Conservation (phyloP, 2,329 filamentous ascomycete genomes). For the Fusarium marasasianum region DNA sequence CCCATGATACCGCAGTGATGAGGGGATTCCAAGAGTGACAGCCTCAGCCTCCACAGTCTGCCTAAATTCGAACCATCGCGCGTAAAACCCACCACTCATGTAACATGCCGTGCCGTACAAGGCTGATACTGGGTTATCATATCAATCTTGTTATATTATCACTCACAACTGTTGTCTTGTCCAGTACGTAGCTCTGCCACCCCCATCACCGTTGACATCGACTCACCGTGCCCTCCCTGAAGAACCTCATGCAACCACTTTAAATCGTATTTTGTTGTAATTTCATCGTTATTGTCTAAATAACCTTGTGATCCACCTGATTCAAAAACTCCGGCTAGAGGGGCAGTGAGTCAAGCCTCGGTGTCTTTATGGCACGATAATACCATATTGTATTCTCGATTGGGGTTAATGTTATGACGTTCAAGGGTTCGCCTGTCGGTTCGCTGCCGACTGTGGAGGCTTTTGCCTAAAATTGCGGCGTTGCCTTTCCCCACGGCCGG, state of each 20-base stretch:
- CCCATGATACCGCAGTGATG: conserved; percentile 21
- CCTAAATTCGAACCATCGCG: conserved; percentile 31
- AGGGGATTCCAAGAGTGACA: conserved; percentile 18
- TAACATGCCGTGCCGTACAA: conserved; percentile 24
- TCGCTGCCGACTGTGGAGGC: conserved; percentile 30
- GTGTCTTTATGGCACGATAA: conserved; percentile 1
- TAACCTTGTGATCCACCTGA: not conserved
- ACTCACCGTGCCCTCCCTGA: conserved; percentile 20
- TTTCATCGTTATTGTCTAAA: not conserved
- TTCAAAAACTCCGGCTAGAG: conserved; percentile 10
- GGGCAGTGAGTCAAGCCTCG: conserved; percentile 18
- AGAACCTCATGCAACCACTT: conserved; percentile 32
- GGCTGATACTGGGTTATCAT: conserved; percentile 20
- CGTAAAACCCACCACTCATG: conserved; percentile 14
- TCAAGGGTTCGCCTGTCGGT: conserved; percentile 12
- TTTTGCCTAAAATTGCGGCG: conserved; percentile 38
- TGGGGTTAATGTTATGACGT: conserved; percentile 6
- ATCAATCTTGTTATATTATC: not conserved
- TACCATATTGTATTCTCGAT: not conserved
- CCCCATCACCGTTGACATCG: not conserved
- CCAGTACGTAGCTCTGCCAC: conserved; percentile 13
- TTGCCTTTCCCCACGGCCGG: conserved; percentile 11
- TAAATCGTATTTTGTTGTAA: conserved; percentile 3
- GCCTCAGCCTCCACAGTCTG: conserved; percentile 35
- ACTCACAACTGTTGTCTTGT: not conserved